These are phyloP conservation scores for Echium plantagineum DNA, from an alignment of 257 asterid species.

Conservation along the genomic window DNA sequence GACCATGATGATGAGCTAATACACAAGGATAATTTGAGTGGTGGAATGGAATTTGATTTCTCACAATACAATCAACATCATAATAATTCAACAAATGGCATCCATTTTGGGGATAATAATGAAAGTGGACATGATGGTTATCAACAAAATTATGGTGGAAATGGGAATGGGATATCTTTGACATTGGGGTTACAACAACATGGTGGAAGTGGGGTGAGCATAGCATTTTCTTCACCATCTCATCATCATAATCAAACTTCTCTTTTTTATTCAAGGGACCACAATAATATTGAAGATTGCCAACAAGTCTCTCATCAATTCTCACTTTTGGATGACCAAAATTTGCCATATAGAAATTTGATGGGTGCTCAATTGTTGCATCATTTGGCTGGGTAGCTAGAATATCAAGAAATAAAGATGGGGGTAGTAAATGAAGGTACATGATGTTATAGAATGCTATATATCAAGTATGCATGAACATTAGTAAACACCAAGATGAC, in stretches of 20 bases:
- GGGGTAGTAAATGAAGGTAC: neutral
- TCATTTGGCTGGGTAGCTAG: conserved; percentile 61
- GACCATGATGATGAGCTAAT: no score
- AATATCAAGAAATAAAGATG: neutral
- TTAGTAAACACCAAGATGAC: neutral
- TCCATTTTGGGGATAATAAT: conserved; percentile 2
- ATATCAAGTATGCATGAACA: conserved; percentile 14
- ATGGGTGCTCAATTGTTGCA: conserved; percentile 93
- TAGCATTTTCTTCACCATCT: conserved; percentile 38
- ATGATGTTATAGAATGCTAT: conserved; percentile 14
- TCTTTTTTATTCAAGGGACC: conserved; percentile 51
- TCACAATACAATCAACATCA: conserved; percentile 31
- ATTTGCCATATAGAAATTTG: conserved; percentile 67
- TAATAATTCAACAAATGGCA: conserved; percentile 14
- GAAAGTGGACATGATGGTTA: conserved; percentile 9
- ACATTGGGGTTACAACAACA: conserved; percentile 75
- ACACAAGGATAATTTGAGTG: conserved; percentile 16
- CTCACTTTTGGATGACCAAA: conserved; percentile 56
- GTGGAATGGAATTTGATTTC: conserved; percentile 50
- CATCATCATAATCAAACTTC: conserved; percentile 36
- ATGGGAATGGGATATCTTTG: conserved; percentile 53
- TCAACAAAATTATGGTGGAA: conserved; percentile 8
- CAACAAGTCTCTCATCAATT: conserved; percentile 42
- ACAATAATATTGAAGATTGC: conserved; percentile 48
- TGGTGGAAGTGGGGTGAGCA: conserved; percentile 39